These are phyloP conservation scores for Passalora sequoiae DNA, from an alignment of 2,329 filamentous ascomycete genomes.

Conservation along the genomic window DNA sequence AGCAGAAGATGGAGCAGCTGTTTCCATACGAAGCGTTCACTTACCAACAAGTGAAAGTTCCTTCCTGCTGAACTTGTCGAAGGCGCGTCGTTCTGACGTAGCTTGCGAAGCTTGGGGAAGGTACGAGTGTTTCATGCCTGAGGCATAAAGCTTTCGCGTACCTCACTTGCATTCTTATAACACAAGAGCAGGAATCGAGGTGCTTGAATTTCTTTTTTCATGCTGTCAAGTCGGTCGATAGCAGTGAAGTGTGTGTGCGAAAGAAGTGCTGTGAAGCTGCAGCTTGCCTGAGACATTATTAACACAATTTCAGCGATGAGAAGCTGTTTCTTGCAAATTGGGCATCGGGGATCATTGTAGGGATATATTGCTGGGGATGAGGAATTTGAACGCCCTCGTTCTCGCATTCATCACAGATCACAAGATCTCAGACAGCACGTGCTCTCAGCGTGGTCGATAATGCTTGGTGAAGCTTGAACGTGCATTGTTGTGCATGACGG, in stretches of 20 bases:
- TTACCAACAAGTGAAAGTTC: not conserved
- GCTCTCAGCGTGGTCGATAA: not conserved
- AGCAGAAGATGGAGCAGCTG: not conserved
- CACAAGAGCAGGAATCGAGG: too few relatives aligned
- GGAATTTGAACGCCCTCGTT: not conserved
- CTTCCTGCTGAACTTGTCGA: not conserved
- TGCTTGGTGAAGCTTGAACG: conserved; percentile 5
- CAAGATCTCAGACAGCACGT: conserved; percentile 1
- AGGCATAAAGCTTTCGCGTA: too few relatives aligned
- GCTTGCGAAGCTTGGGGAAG: conserved; percentile 1
- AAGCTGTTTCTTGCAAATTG: too few relatives aligned
- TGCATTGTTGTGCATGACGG: not conserved
- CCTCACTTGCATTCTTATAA: too few relatives aligned
- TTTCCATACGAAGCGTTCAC: not conserved
- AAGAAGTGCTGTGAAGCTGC: too few relatives aligned
- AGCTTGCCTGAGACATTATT: too few relatives aligned
- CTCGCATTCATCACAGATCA: not conserved
- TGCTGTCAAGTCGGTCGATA: too few relatives aligned
- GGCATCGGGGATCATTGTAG: too few relatives aligned
- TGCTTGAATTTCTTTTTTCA: too few relatives aligned
- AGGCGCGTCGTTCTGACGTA: not conserved
- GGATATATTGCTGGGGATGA: too few relatives aligned
- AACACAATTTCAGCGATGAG: too few relatives aligned
- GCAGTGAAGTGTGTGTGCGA: too few relatives aligned
- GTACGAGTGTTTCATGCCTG: not conserved